These are phyloP conservation scores for Leavenworthia alabamica DNA, from an alignment of 345 rosid species.

Conservation along the genomic window DNA sequence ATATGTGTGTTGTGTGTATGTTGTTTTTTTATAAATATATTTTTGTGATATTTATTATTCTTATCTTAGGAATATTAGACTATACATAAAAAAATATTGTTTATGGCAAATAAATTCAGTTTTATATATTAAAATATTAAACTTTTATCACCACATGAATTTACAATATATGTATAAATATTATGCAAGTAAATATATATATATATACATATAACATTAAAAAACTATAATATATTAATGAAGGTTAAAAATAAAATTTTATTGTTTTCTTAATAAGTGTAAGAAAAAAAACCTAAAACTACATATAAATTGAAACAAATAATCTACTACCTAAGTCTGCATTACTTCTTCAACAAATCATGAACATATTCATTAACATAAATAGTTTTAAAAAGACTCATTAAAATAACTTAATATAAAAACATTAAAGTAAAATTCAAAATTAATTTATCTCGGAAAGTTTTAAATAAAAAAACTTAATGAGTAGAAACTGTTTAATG, in stretches of 20 bases:
- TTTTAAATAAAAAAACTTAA: background rate
- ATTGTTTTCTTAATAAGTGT: no score
- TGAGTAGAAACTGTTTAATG: conserved; percentile 3
- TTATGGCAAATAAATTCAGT: background rate
- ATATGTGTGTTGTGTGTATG: no score
- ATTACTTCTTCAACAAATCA: no score
- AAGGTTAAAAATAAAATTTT: no score
- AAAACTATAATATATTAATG: no score
- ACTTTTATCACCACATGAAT: no score
- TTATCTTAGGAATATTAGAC: background rate
- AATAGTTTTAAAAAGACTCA: background rate
- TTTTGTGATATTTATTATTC: conserved; percentile 6
- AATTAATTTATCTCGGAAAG: background rate
- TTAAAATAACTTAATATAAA: background rate
- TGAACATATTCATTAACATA: background rate
- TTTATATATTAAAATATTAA: background rate
- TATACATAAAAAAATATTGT: background rate
- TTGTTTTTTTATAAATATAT: background rate
- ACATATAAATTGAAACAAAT: no score
- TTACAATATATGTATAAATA: no score
- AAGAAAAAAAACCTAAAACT: no score
- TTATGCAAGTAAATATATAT: no score
- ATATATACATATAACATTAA: no score
- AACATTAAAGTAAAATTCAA: background rate
- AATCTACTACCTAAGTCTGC: no score